Conservation (phyloP, 2,329 filamentous ascomycete species). For the Scopulariopsis brevicaulis region DNA sequence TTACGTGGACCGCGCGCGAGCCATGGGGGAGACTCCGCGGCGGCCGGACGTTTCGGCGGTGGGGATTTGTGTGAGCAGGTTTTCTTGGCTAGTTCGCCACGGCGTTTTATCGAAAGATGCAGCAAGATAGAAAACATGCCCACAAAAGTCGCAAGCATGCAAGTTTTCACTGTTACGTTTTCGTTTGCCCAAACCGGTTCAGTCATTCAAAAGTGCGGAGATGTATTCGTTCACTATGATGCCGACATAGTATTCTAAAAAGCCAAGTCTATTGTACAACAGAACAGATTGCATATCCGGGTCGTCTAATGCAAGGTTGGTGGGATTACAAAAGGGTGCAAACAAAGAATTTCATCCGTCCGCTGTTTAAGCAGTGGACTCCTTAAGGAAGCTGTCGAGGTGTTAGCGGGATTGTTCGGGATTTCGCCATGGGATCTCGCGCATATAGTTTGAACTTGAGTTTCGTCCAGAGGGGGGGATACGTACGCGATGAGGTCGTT, state of each 20-base stretch:
- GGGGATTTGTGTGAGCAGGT: no score
- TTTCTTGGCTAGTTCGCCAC: no score
- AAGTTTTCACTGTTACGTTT: no score
- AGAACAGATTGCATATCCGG: constrained; percentile 1
- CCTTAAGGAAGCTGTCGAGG: constrained; percentile 50
- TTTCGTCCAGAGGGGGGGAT: not conserved
- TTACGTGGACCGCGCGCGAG: no score
- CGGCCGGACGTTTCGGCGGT: no score
- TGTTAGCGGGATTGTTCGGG: not conserved
- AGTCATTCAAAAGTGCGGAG: constrained; percentile 1
- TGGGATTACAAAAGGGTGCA: not conserved
- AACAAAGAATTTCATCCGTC: not conserved
- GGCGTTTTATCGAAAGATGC: no score
- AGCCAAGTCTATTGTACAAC: constrained; percentile 9
- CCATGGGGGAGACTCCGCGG: no score
- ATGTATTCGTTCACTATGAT: constrained; percentile 3
- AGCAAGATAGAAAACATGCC: no score
- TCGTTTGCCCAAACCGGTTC: not conserved
- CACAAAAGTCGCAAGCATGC: no score
- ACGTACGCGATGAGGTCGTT: constrained; percentile 96
- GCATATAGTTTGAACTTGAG: not conserved
- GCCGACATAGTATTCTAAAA: constrained; percentile 1
- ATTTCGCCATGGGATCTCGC: not conserved
- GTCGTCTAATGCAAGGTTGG: constrained; percentile 1
- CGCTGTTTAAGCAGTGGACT: constrained; percentile 52